A percentile compares a stretch with the other conserved stretches of the same genome.
phyloP scores from a whole-genome alignment of 2,329 filamentous ascomycete species.

The Exophiala phaeomuriformis region DNA sequence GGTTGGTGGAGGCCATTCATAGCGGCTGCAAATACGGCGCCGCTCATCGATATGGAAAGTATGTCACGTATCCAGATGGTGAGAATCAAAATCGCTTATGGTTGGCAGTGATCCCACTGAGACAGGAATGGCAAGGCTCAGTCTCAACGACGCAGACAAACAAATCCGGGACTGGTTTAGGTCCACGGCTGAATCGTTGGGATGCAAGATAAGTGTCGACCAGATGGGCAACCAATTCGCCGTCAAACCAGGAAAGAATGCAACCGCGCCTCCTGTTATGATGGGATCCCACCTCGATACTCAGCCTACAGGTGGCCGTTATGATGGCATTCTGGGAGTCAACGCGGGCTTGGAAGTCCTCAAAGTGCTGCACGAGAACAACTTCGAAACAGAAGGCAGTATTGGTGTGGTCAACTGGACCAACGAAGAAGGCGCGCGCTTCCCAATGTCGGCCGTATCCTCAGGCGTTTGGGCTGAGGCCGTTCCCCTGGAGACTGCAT shows the following conservation, averaged over 20 bases:
- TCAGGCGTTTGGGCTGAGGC: conserved; percentile 71
- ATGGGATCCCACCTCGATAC: conserved; percentile 61
- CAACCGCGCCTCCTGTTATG: conserved; percentile 56
- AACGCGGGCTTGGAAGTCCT: conserved; percentile 67
- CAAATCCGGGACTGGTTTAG: conserved; percentile 69
- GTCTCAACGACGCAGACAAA: conserved; percentile 65
- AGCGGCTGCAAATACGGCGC: conserved; percentile 26
- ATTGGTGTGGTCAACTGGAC: conserved; percentile 74
- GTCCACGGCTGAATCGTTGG: conserved; percentile 53
- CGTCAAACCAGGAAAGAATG: conserved; percentile 54
- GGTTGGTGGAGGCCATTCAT: conserved; percentile 27
- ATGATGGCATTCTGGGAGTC: conserved; percentile 71
- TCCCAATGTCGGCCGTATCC: conserved; percentile 65
- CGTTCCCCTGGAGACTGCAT: conserved; percentile 56
- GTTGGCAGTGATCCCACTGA: conserved; percentile 20
- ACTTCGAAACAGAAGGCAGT: conserved; percentile 61
- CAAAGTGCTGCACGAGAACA: conserved; percentile 58
- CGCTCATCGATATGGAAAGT: conserved; percentile 27
- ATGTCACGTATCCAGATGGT: neutral
- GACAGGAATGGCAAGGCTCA: conserved; percentile 64
- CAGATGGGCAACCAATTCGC: conserved; percentile 78
- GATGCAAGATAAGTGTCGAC: conserved; percentile 62
- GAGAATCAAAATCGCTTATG: neutral
- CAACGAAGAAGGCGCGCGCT: conserved; percentile 75
- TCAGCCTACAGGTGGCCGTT: conserved; percentile 50